A percentile compares a stretch with the other conserved stretches of the same genome.
Evolutionary conservation across 495 filamentous ascomycete species (phyloP).

Genomic region (Hypoxylon cercidicola): DNA sequence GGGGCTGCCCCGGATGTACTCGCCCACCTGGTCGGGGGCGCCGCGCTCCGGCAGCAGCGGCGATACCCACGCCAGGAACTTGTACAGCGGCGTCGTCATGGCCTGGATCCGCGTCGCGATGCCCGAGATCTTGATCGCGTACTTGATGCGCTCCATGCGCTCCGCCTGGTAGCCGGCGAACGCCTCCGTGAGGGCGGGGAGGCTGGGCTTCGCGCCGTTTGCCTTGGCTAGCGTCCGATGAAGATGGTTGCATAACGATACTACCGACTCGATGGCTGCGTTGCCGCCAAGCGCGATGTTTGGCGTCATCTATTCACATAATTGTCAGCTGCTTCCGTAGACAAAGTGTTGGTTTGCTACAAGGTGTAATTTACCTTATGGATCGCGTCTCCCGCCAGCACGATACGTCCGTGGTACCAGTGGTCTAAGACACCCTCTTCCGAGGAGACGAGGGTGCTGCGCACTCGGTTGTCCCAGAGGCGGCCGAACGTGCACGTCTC

Average conservation of each 20-base stretch:
- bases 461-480: slow-evolving; percentile 36
- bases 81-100: neutral
- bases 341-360: neutral
- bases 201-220: too few species aligned
- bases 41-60: slow-evolving; percentile 4
- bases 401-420: slow-evolving; percentile 44
- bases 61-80: neutral
- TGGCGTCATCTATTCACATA: slow-evolving; percentile 33
- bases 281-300: slow-evolving; percentile 51
- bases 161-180: neutral
- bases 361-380: slow-evolving; percentile 38
- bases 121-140: neutral
- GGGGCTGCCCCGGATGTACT: slow-evolving; percentile 1
- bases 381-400: slow-evolving; percentile 49
- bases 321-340: neutral
- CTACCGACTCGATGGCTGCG: slow-evolving; percentile 46
- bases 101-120: slow-evolving; percentile 4
- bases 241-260: slow-evolving; percentile 43
- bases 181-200: neutral
- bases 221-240: neutral
- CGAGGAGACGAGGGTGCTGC: slow-evolving; percentile 30
- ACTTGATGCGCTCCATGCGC: neutral
- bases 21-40: neutral
- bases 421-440: slow-evolving; percentile 49
- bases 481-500: slow-evolving; percentile 45